phyloP scores from a whole-genome alignment of 2,329 filamentous ascomycete genomes.

The Alternaria incomplexa region DNA sequence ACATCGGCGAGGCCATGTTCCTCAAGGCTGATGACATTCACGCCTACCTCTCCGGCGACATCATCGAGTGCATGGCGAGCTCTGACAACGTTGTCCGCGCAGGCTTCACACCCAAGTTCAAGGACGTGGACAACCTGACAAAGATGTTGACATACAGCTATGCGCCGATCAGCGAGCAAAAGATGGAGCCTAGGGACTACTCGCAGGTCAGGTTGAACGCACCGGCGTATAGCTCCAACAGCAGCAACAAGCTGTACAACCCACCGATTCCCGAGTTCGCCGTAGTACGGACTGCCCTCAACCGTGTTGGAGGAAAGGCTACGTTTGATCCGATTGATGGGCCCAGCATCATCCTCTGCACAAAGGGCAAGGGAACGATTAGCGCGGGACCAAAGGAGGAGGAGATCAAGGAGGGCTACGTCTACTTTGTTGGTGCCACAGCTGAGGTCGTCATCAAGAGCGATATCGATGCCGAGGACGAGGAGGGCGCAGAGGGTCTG shows the following conservation, averaged over 20 bases:
- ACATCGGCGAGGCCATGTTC: constrained; percentile 93
- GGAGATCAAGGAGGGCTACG: constrained; percentile 62
- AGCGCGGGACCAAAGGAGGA: constrained; percentile 82
- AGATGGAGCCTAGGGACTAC: constrained; percentile 86
- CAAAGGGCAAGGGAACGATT: constrained; percentile 80
- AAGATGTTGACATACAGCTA: constrained; percentile 95
- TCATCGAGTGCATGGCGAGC: constrained; percentile 98
- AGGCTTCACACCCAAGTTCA: constrained; percentile 98
- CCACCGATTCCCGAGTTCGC: constrained; percentile 97
- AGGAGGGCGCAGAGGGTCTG: constrained; percentile 64
- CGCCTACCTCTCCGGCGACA: constrained; percentile 90
- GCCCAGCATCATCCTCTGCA: constrained; percentile 93
- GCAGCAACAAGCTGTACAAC: constrained; percentile 79
- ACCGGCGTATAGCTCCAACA: constrained; percentile 79
- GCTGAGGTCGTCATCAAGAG: constrained; percentile 82
- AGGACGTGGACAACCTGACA: constrained; percentile 88
- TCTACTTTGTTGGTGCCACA: constrained; percentile 77
- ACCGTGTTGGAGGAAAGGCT: constrained; percentile 73
- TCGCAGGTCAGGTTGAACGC: constrained; percentile 84
- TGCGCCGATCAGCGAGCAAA: constrained; percentile 92
- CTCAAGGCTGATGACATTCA: constrained; percentile 96
- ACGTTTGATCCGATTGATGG: constrained; percentile 88
- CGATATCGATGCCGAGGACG: constrained; percentile 51
- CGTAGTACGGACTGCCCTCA: constrained; percentile 81
- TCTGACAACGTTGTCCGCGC: constrained; percentile 99